These are phyloP conservation scores for Polychytrium aggregatum DNA, from an alignment of 192 early-diverging fungal species.

Conservation along the genomic window DNA sequence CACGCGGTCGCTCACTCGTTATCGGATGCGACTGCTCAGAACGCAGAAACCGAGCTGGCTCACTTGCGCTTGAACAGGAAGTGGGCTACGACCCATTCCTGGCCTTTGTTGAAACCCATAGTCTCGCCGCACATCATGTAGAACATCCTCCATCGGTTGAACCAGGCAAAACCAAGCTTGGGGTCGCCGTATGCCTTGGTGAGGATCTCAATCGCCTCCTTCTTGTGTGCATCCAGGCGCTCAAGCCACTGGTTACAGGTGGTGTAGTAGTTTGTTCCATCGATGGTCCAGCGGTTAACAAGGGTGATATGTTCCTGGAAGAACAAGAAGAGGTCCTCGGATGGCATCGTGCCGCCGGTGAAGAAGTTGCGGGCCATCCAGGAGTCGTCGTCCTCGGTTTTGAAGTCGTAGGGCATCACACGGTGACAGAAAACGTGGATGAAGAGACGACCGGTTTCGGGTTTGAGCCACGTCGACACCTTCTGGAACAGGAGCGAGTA, in stretches of 20 bases:
- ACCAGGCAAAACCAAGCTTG: slow-evolving; percentile 39
- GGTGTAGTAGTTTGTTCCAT: slow-evolving; percentile 44
- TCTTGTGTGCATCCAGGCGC: slow-evolving; percentile 32
- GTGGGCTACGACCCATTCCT: slow-evolving; percentile 53
- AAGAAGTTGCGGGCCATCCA: slow-evolving; percentile 53
- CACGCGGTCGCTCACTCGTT: too few species aligned
- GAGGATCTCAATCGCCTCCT: slow-evolving; percentile 26
- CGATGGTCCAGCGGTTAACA: slow-evolving; percentile 42
- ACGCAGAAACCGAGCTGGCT: too few species aligned
- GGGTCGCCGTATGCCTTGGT: slow-evolving; percentile 30
- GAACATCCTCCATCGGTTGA: slow-evolving; percentile 52
- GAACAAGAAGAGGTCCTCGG: slow-evolving; percentile 41
- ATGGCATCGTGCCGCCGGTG: slow-evolving; percentile 46
- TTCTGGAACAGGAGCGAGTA: slow-evolving; percentile 40
- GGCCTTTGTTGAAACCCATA: slow-evolving; percentile 40
- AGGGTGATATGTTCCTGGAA: slow-evolving; percentile 48
- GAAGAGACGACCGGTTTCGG: slow-evolving; percentile 46
- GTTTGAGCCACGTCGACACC: slow-evolving; percentile 42
- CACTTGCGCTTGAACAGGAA: slow-evolving; percentile 40
- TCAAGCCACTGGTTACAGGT: slow-evolving; percentile 49
- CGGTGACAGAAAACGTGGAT: slow-evolving; percentile 51
- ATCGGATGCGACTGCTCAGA: too few species aligned
- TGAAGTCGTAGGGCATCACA: slow-evolving; percentile 47
- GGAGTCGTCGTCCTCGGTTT: slow-evolving; percentile 32
- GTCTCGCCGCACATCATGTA: slow-evolving; percentile 43